These are phyloP conservation scores for Spongiforma sp. DNA, from an alignment of 1,284 basidiomycete species.

Conservation along the genomic window DNA sequence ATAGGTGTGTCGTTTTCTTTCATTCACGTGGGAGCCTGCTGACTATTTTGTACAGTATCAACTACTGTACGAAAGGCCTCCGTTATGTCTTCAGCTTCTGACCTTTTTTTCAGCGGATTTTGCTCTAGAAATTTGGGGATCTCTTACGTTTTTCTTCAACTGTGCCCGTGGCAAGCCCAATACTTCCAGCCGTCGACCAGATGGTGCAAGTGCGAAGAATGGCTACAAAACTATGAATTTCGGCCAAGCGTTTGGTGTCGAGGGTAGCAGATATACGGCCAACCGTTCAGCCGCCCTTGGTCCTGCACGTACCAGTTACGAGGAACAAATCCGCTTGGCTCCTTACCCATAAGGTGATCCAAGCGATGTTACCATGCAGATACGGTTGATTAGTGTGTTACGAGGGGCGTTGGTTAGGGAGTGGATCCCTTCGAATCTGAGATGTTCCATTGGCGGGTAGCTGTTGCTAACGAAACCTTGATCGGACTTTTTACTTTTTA, in stretches of 20 bases:
- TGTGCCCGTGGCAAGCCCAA: constrained; percentile 51
- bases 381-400: constrained; percentile 5
- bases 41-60: constrained; percentile 55
- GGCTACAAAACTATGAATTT: constrained; percentile 43
- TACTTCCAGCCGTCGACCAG: constrained; percentile 41
- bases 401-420: not conserved
- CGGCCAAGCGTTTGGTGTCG: constrained; percentile 58
- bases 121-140: constrained; percentile 61
- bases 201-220: constrained; percentile 35
- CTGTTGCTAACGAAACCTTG: not conserved
- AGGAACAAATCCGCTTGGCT: constrained; percentile 52
- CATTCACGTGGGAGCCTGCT: not conserved
- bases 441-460: not conserved
- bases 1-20: constrained; percentile 53
- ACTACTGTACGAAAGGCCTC: constrained; percentile 56
- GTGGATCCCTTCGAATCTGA: too few relatives aligned
- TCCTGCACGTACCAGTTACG: constrained; percentile 16
- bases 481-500: not conserved
- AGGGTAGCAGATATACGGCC: constrained; percentile 21
- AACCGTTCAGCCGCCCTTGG: constrained; percentile 16
- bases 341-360: constrained; percentile 44
- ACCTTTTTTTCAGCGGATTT: constrained; percentile 60
- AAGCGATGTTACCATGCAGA: constrained; percentile 7
- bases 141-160: constrained; percentile 65
- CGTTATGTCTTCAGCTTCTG: constrained; percentile 7